Base-by-base conservation (phyloP, 345 rosid species). In the Gossypium rotundifolium region DNA sequence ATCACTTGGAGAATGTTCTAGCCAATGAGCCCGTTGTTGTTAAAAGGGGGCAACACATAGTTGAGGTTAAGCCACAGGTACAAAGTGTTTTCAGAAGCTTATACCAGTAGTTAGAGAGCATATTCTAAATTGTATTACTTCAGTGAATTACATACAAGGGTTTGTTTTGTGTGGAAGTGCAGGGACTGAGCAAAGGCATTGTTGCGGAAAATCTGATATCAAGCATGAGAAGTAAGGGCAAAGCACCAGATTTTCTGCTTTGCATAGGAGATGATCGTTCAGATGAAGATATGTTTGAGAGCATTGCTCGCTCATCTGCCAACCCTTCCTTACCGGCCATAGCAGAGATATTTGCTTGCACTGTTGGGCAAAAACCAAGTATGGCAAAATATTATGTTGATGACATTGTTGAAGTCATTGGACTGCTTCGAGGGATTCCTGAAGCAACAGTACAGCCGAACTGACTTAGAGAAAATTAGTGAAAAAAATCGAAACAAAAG, bases 31-130 rank as follows among this genome's bases (percentile, higher is more conserved):
- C 96, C 12, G 96, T 93, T 52, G 89, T 88, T 77, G 98, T 90
- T 73, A 93, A 88, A 80, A 86, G 88, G 68, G 96, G 98, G 71
- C 92, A 83, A 60, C 79, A 87, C 60, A 93, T 93, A 33, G 96
- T 93, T 55, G 98, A 93, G 85, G 93, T 89, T 59, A 93, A 90
- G 76, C 98, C 96, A n/a, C 98, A 93, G 98, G 98, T 91, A 83
- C 54, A 54, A 18, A 45, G 20, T 46, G 40, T n/a, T 51, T 9
- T 49, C 23, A 25, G 44, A 23, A 48, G 40, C 44, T 27, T 12
- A 60, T 60, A 17, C 42, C 40, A 27, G 17, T 16, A 7, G 11
- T 33, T 62, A 3, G 23, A 38, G 6, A 14, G 4, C 48, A 63
- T 40, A n/a, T 63, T 63, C 14, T 2, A 8, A 63, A 17, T 0